Evolutionary conservation across 345 rosid species (phyloP), one percentile per base, ranked within the genome.

Genomic region (Odontarrhena argentea): DNA sequence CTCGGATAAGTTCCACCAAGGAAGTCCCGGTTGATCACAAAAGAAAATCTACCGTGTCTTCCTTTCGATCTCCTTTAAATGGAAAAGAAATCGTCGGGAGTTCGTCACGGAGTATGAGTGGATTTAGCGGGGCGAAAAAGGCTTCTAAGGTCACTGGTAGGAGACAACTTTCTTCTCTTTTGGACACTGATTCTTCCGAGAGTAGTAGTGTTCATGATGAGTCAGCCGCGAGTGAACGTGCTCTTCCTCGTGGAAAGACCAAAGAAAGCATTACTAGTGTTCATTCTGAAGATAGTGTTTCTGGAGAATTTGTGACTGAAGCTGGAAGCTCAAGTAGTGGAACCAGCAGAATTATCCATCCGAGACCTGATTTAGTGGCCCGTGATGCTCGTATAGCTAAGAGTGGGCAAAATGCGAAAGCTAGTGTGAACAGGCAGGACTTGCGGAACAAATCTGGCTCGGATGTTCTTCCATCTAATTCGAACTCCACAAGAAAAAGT

Each of bases 131-230:
- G 60, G 65, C 69, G 25, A 85, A 77, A 48, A 74, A 74, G 55
- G 74, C 64, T 1, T 14, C 60, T 1, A 64, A 12, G 43, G 55
- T 54, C 22, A 43, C 13, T 0, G 25, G 52, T 46, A 74, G 69
- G 67, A 87, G 80, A 69, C 83, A 76, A 24, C 63, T 44, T 0
- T 51, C 85, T 79, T 79, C 85, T 69, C 89, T 70, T 55, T 72
- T 77, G 45, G 89, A 85, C 55, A 79, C 77, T 9, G 96, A 84
- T 81, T 87, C 96, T 18, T 87, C 91, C 9, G 96, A 94, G 77
- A 83, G 74, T 42, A 74, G 84, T 60, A 82, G 88, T 66, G 75
- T 70, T 70, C 80, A 68, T 49, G 95, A 82, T 15, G 91, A 80
- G 7, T 48, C 63, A 42, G 71, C 74, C 65, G 68, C 55, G 41